A percentile compares a stretch with the other conserved stretches of the same genome.
These are phyloP conservation scores for Ophiostoma sp. DNA, from an alignment of 2,329 filamentous ascomycete species.

Conservation along the genomic window DNA sequence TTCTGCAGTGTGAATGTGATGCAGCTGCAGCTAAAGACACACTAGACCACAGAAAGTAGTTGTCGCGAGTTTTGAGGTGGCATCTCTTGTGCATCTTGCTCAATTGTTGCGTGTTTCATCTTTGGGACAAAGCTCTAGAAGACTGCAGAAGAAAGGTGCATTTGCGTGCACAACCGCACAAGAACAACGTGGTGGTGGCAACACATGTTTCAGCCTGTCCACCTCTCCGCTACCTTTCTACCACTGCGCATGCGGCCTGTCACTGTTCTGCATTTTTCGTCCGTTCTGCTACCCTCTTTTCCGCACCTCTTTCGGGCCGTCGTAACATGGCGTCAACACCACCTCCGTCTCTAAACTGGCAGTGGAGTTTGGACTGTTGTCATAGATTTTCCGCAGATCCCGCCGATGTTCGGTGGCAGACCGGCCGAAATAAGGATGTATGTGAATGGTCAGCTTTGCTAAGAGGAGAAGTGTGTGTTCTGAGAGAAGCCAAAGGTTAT, in stretches of 20 bases:
- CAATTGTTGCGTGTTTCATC: neutral
- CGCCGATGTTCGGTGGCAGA: neutral
- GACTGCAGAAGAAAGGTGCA: neutral
- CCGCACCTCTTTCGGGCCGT: neutral
- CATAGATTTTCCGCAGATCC: neutral
- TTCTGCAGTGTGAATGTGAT: neutral
- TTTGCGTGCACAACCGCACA: neutral
- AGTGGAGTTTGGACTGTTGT: neutral
- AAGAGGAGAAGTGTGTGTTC: too few relatives aligned
- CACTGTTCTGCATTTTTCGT: neutral
- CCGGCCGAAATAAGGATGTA: neutral
- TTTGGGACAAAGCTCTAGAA: constrained; percentile 4
- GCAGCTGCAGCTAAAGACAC: neutral
- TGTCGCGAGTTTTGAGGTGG: neutral
- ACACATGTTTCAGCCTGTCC: constrained; percentile 4
- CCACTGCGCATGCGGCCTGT: neutral
- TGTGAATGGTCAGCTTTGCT: too few relatives aligned
- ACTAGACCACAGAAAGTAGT: too few relatives aligned
- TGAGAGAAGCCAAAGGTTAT: too few relatives aligned
- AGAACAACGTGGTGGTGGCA: neutral
- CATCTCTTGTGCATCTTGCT: neutral
- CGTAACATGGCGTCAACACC: neutral
- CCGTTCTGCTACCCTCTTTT: neutral
- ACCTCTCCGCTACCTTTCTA: too few relatives aligned
- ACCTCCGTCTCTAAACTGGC: neutral